Percentiles rank a stretch among this genome's conserved stretches.
phyloP scores from a whole-genome alignment of 768 basidiomycete genomes.

The Fistulinella prunicolor region DNA sequence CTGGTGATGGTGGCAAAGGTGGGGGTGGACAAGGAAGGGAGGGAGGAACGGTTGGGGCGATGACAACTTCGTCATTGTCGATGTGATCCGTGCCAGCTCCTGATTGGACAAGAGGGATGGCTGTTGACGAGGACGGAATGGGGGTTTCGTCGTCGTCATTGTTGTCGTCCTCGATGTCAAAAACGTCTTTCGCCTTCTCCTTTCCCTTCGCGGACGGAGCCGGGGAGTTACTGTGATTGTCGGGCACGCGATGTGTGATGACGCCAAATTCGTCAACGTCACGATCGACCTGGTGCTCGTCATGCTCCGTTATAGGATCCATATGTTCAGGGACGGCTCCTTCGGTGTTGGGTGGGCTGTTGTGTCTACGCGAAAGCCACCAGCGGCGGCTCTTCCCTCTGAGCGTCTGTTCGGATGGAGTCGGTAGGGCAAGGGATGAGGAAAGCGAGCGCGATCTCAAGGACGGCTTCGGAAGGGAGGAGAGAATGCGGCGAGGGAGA shows the following conservation, averaged over 20 bases:
- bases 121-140: slow-evolving; percentile 21
- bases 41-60: slow-evolving; percentile 16
- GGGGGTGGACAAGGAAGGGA: slow-evolving; percentile 8
- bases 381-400: slow-evolving; percentile 28
- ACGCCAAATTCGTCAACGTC: slow-evolving; percentile 27
- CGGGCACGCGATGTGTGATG: slow-evolving; percentile 28
- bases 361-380: slow-evolving; percentile 22
- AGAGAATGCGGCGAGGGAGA: slow-evolving; percentile 36
- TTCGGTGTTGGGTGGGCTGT: slow-evolving; percentile 10
- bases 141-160: background rate
- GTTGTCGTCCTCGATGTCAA: slow-evolving; percentile 5
- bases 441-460: slow-evolving; percentile 14
- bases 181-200: slow-evolving; percentile 31
- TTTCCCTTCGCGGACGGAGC: slow-evolving; percentile 34
- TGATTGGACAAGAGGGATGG: slow-evolving; percentile 4
- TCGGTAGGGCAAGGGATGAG: slow-evolving; percentile 19
- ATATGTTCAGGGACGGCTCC: slow-evolving; percentile 16
- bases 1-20: slow-evolving; percentile 10
- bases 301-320: slow-evolving; percentile 20
- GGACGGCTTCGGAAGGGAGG: slow-evolving; percentile 29
- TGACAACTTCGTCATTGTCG: slow-evolving; percentile 22
- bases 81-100: background rate
- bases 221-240: slow-evolving; percentile 26
- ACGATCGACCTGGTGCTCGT: slow-evolving; percentile 29
- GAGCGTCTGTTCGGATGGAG: slow-evolving; percentile 25